Conservation (phyloP, 2,329 filamentous ascomycete genomes). For the Aspergillus costaricaensis region DNA sequence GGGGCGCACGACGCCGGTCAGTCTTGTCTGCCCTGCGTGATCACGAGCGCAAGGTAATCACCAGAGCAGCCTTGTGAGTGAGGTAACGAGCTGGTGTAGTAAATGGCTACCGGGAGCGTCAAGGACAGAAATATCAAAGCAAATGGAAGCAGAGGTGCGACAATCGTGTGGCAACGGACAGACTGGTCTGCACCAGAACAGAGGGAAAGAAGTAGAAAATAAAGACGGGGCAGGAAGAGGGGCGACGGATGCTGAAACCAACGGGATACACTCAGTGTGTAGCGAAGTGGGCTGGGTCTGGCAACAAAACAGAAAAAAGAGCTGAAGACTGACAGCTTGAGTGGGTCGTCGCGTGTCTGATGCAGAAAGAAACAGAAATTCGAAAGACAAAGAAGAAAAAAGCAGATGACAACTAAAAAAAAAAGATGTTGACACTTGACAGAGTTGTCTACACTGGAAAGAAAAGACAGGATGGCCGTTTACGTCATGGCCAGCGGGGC, state of each 20-base stretch:
- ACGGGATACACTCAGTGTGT: not conserved
- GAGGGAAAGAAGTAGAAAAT: slow-evolving; percentile 3
- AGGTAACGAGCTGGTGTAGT: not conserved
- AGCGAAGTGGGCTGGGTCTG: not conserved
- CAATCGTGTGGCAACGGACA: slow-evolving; percentile 3
- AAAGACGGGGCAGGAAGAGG: not conserved
- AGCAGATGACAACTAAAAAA: not conserved
- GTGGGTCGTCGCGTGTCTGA: not conserved
- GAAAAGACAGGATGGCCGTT: not conserved
- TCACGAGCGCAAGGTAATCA: slow-evolving; percentile 9
- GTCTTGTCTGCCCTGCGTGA: slow-evolving; percentile 1
- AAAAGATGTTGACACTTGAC: too few species aligned
- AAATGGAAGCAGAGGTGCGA: not conserved
- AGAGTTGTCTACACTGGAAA: too few species aligned
- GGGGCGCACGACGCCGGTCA: not conserved
- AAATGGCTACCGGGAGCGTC: not conserved
- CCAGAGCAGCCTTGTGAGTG: not conserved
- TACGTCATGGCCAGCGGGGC: slow-evolving; percentile 12
- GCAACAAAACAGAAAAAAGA: not conserved
- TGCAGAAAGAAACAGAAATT: not conserved
- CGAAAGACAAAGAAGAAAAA: not conserved
- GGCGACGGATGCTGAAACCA: slow-evolving; percentile 3
- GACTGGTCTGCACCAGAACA: not conserved
- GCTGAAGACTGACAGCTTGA: not conserved
- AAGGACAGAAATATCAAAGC: slow-evolving; percentile 4